Conservation (phyloP, 2,329 filamentous ascomycete species). For the Fusarium sp. region DNA sequence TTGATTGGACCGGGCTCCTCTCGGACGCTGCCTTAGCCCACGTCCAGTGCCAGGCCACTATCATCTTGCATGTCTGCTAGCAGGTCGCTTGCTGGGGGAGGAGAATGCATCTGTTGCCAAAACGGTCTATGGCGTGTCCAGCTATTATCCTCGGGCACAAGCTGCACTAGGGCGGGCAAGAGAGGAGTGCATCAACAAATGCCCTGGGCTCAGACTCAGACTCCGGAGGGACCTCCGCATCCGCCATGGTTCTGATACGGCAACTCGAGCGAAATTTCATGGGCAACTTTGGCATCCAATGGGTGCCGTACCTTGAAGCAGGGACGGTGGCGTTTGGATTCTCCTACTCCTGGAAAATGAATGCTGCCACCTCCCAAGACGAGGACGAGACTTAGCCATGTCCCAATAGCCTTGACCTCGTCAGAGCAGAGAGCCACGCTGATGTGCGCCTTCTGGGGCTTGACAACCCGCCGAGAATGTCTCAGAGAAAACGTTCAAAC, state of each 20-base stretch:
- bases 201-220: conserved; percentile 6
- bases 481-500: conserved; percentile 8
- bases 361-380: conserved; percentile 13
- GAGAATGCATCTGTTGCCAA: neutral
- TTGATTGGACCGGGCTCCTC: conserved; percentile 24
- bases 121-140: conserved; percentile 5
- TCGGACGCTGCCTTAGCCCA: conserved; percentile 17
- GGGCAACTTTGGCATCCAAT: neutral
- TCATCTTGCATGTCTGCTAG: conserved; percentile 4
- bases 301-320: conserved; percentile 28
- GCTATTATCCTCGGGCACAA: neutral
- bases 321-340: conserved; percentile 43
- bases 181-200: neutral
- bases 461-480: conserved; percentile 11
- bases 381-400: conserved; percentile 19
- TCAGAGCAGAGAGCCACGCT: conserved; percentile 17
- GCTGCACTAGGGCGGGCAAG: neutral
- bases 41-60: conserved; percentile 11
- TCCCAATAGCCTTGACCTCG: conserved; percentile 21
- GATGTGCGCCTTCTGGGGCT: conserved; percentile 18
- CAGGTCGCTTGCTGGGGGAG: neutral
- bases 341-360: conserved; percentile 18
- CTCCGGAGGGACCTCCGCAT: neutral
- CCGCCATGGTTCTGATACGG: neutral
- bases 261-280: conserved; percentile 2